These are phyloP conservation scores for Alternaria consortialis DNA, from an alignment of 2,329 filamentous ascomycete species.

Conservation along the genomic window DNA sequence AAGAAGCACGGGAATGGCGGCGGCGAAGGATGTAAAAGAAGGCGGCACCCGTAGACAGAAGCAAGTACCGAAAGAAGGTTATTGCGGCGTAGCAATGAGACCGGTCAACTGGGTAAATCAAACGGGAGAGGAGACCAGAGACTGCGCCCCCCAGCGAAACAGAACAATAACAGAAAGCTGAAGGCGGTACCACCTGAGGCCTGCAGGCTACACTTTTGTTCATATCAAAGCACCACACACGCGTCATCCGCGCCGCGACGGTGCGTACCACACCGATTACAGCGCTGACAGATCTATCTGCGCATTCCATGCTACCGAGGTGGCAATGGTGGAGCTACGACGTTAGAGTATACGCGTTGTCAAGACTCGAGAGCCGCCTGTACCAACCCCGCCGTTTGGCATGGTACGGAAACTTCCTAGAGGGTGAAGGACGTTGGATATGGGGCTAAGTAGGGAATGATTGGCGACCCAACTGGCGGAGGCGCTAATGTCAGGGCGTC, in stretches of 20 bases:
- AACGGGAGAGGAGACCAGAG: slow-evolving; percentile 25
- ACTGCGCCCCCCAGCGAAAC: slow-evolving; percentile 33
- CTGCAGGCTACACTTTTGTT: slow-evolving; percentile 40
- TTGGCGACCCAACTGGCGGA: slow-evolving; percentile 17
- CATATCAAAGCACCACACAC: slow-evolving; percentile 44
- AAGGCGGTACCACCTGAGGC: slow-evolving; percentile 41
- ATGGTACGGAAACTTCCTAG: slow-evolving; percentile 27
- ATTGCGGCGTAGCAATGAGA: slow-evolving; percentile 27
- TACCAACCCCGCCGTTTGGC: slow-evolving; percentile 22
- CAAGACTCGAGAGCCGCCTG: slow-evolving; percentile 25
- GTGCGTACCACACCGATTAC: slow-evolving; percentile 24
- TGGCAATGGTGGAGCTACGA: slow-evolving; percentile 28
- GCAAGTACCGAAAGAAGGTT: slow-evolving; percentile 14
- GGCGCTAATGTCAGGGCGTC: slow-evolving; percentile 24
- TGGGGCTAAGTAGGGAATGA: slow-evolving; percentile 17
- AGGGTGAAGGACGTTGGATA: slow-evolving; percentile 20
- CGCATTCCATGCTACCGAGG: slow-evolving; percentile 15
- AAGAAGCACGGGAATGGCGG: slow-evolving; percentile 18
- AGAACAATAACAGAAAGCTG: slow-evolving; percentile 33
- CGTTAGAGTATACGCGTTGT: slow-evolving; percentile 29
- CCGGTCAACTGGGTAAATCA: slow-evolving; percentile 28
- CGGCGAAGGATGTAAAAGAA: slow-evolving; percentile 21
- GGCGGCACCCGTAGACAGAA: slow-evolving; percentile 16
- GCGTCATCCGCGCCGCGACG: slow-evolving; percentile 34
- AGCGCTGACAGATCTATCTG: slow-evolving; percentile 11